phyloP scores from a whole-genome alignment of 1,284 basidiomycete species.

The Caloboletus inedulis region DNA sequence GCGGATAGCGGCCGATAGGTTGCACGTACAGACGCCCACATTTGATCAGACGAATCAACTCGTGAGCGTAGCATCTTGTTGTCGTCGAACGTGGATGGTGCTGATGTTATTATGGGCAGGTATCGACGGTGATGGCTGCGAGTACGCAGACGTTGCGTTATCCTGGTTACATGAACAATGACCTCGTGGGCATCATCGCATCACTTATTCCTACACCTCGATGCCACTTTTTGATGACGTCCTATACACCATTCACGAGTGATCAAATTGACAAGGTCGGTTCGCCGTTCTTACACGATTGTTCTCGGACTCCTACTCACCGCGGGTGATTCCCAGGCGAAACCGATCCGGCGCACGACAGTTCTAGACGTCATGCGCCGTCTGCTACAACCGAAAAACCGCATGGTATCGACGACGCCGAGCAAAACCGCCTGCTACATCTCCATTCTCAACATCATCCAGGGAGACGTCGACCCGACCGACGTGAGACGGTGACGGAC shows the following conservation, averaged over 20 bases:
- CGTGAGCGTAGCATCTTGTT: constrained; percentile 39
- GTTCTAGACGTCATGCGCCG: constrained; percentile 99
- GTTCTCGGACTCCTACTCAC: background rate
- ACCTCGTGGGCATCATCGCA: constrained; percentile 95
- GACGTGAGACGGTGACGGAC: constrained; percentile 58
- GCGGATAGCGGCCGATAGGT: constrained; percentile 86
- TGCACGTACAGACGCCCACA: constrained; percentile 88
- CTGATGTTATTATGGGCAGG: constrained; percentile 44
- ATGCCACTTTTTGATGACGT: constrained; percentile 99
- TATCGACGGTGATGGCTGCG: constrained; percentile 94
- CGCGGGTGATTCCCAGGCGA: constrained; percentile 52
- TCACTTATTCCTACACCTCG: constrained; percentile 98
- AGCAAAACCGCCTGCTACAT: constrained; percentile 95
- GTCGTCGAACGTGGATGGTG: background rate
- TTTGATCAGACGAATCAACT: constrained; percentile 96
- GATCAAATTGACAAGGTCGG: constrained; percentile 90
- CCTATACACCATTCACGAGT: constrained; percentile 97
- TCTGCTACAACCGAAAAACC: constrained; percentile 95
- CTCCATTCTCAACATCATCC: constrained; percentile 97
- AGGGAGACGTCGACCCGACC: constrained; percentile 96
- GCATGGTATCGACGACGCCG: constrained; percentile 94
- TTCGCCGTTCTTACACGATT: background rate
- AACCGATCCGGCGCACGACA: constrained; percentile 88
- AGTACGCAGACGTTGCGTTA: constrained; percentile 97
- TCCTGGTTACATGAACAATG: constrained; percentile 99